Base-by-base conservation (phyloP, 1,139 yeast genomes). In the Ogataea hybrid region DNA sequence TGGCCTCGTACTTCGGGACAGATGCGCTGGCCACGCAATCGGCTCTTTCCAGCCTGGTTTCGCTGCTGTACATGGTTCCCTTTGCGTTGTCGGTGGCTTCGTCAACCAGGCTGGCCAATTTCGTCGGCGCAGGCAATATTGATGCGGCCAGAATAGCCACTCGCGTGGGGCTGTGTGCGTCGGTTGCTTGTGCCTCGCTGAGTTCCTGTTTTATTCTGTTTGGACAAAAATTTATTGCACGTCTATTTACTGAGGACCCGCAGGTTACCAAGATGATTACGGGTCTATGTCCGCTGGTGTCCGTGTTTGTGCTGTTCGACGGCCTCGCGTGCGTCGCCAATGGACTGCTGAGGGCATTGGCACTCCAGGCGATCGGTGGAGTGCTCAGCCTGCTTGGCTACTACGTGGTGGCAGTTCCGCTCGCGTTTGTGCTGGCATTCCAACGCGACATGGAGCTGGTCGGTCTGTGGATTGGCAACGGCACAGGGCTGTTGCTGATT, bases 391-490 rank as follows among this genome's bases (percentile, higher is more conserved):
- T 89, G 44, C 63, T 86, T 12, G 81, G 84, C 1, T 89, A 89
- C 63, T 89, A 89, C 60, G 61, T 69, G 3, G 61, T 81, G 42
- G 88, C 84, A 2, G 68, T 83, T 17, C 97, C 97, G 0, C 58
- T 86, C 21, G 89, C 90, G 0, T 62, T 85, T 44, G 56, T 73
- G 2, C 67, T 88, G 30, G 82, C 89, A 28, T 82, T 81, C 59
- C 60, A 67, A 25, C 64, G 68, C 7, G 75, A 75, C 35, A 62
- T 75, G 62, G 70, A 75, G 43, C 67, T 89, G 9, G 60, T 65
- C 21, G 97, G 97, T 0, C 67, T 92, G 42, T 92, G 98, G 98
- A 54, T 81, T n/a, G 96, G 96, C 6, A 77, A 88, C 44, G 87
- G 92, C 1, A 61, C 77, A 32, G 97, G 95, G 0, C 74, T 89